These are phyloP conservation scores for Wallacemonas rigidus DNA, from an alignment of 208 protist genomes.

Conservation along the genomic window DNA sequence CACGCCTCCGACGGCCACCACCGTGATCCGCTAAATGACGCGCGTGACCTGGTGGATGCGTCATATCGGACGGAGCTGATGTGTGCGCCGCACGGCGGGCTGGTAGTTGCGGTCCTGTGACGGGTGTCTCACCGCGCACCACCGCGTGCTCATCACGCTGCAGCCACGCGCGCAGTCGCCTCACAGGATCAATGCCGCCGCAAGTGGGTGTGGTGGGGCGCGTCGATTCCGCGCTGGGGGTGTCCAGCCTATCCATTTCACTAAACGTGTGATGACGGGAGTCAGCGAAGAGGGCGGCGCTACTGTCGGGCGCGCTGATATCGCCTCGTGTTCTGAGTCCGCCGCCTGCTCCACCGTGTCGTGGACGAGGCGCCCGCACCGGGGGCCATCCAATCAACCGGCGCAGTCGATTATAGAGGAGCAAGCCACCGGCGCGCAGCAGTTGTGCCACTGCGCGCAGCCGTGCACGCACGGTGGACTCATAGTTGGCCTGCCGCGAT, in stretches of 20 bases:
- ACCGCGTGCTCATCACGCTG: background rate
- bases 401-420: background rate
- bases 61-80: too few species aligned
- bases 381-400: background rate
- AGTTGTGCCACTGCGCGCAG: background rate
- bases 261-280: background rate
- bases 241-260: background rate
- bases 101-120: too few species aligned
- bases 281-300: background rate
- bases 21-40: background rate
- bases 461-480: background rate
- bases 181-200: background rate
- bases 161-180: constrained; percentile 5
- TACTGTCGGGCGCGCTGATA: background rate
- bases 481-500: background rate
- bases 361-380: background rate
- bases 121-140: too few species aligned
- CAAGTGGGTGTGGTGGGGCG: background rate
- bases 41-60: background rate
- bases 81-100: too few species aligned
- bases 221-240: background rate
- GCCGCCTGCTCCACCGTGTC: too few species aligned
- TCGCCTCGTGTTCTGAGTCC: background rate
- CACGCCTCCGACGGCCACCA: background rate
- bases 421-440: background rate